Base-by-base conservation (phyloP, 768 basidiomycete genomes). In the Termitomyces sp. region DNA sequence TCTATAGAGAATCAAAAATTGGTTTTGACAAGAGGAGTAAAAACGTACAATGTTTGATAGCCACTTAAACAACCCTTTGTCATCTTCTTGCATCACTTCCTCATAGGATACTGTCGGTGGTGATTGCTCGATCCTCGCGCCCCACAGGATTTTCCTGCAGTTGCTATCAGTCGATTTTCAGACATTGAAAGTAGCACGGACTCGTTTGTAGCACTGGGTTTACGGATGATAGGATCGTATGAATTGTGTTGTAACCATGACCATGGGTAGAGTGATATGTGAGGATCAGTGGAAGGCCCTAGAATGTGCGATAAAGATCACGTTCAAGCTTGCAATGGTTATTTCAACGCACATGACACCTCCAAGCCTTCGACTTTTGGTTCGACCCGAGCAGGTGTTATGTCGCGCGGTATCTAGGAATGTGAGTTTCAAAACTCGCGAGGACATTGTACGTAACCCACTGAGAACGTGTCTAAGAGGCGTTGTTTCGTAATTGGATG, bases 401-500 rank as follows among this genome's bases (percentile, higher is more conserved):
- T 82, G 65, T 90, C 84, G 4, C 73, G 69, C 0, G 92, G 88
- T 55, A 98, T 89, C 94, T 96, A 63, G 28, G 8, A 5, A 18
- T 4, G 43, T 41, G 26, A 24, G 36, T 20, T 28, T 30, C 18
- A 41, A 36, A 52, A 41, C 18, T n/a, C 40, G 51, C 38, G 22
- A 18, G 38, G n/a, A 3, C 26, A 7, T n/a, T 18, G 3, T 5
- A 35, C 2, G 40, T 13, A 20, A 61, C 78, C 30, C 63, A 89
- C 95, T 61, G 90, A 85, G 62, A 88, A 92, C 1, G 94, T 93
- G 66, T 90, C 86, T 52, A 93, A 74, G 10, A 98, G 71, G n/a
- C 95, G 80, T 70, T 98, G 96, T 66, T 92, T 95, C 18, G 95
- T 98, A 59, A 85, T 68, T 0, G 87, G 75, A 70, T 98, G 95